Conservation (phyloP, 805 yeast genomes). For the Groenewaldozyma salmanticensis region DNA sequence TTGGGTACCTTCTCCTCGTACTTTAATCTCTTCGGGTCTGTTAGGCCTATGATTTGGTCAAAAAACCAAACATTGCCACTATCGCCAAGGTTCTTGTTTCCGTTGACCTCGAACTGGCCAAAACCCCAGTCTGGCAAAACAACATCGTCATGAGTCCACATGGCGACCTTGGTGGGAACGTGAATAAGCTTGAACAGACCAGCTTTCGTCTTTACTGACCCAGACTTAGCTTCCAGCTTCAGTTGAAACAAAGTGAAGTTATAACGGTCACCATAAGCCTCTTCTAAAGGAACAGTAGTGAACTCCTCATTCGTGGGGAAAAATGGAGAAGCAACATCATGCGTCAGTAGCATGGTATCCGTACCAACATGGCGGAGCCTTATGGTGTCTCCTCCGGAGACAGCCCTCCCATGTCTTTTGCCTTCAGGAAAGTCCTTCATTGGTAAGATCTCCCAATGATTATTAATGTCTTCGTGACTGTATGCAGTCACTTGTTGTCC, state of each 20-base stretch:
- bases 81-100: constrained; percentile 73
- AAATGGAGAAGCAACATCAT: constrained; percentile 93
- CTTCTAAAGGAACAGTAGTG: constrained; percentile 58
- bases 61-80: constrained; percentile 64
- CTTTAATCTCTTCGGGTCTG: constrained; percentile 48
- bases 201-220: constrained; percentile 57
- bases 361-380: constrained; percentile 78
- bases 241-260: constrained; percentile 74
- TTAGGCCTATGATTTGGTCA: constrained; percentile 57
- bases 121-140: constrained; percentile 93
- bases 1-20: constrained; percentile 57
- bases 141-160: constrained; percentile 86
- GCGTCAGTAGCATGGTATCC: constrained; percentile 71
- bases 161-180: constrained; percentile 77
- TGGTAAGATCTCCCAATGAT: constrained; percentile 83
- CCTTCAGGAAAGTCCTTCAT: constrained; percentile 35
- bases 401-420: constrained; percentile 35
- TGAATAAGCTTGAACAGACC: constrained; percentile 65
- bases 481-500: constrained; percentile 81
- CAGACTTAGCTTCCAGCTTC: constrained; percentile 45
- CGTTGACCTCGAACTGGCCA: constrained; percentile 86
- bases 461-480: constrained; percentile 44
- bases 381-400: constrained; percentile 60
- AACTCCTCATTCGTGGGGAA: constrained; percentile 92
- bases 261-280: constrained; percentile 39